Percentiles rank a stretch among this genome's conserved stretches.
Conservation (phyloP, 371 early-diverging fungal species). For the Syncephalastrum sp. region DNA sequence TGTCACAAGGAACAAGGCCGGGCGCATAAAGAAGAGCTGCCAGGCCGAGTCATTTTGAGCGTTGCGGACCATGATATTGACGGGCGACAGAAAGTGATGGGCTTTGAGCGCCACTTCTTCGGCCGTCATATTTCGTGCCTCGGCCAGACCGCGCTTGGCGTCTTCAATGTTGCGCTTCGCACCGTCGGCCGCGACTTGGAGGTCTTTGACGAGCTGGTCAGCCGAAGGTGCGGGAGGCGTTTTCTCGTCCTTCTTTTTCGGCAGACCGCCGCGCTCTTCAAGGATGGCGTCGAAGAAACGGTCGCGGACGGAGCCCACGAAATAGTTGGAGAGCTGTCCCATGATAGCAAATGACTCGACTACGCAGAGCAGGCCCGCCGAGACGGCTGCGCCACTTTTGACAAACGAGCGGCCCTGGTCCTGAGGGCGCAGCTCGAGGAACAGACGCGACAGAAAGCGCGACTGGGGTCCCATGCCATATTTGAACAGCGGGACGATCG, state of each 20-base stretch:
- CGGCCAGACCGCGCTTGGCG: not conserved
- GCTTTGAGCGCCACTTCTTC: slow-evolving; percentile 8
- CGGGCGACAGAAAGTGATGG: slow-evolving; percentile 27
- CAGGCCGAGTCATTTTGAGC: slow-evolving; percentile 27
- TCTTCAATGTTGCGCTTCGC: slow-evolving; percentile 4
- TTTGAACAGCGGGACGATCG: slow-evolving; percentile 24
- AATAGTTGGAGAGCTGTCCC: slow-evolving; percentile 18
- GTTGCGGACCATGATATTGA: slow-evolving; percentile 28
- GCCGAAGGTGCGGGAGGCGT: not conserved
- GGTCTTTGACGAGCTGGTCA: slow-evolving; percentile 3
- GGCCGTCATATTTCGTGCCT: not conserved
- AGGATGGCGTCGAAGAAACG: slow-evolving; percentile 39
- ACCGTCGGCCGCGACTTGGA: slow-evolving; percentile 10
- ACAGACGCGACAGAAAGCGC: slow-evolving; percentile 10
- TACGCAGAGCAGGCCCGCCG: slow-evolving; percentile 22
- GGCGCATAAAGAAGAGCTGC: slow-evolving; percentile 21
- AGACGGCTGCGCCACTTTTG: slow-evolving; percentile 10
- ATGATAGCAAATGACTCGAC: slow-evolving; percentile 30
- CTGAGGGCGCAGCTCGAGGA: slow-evolving; percentile 9
- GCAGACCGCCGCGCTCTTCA: slow-evolving; percentile 22
- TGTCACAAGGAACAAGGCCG: slow-evolving; percentile 28
- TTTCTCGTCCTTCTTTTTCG: slow-evolving; percentile 6
- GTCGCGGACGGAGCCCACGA: slow-evolving; percentile 29
- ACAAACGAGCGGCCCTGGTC: slow-evolving; percentile 12
- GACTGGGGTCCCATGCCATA: slow-evolving; percentile 31